A percentile compares a stretch with the other conserved stretches of the same genome.
Evolutionary conservation across 768 basidiomycete species (phyloP).

Genomic region (Leccinum barrowsii): DNA sequence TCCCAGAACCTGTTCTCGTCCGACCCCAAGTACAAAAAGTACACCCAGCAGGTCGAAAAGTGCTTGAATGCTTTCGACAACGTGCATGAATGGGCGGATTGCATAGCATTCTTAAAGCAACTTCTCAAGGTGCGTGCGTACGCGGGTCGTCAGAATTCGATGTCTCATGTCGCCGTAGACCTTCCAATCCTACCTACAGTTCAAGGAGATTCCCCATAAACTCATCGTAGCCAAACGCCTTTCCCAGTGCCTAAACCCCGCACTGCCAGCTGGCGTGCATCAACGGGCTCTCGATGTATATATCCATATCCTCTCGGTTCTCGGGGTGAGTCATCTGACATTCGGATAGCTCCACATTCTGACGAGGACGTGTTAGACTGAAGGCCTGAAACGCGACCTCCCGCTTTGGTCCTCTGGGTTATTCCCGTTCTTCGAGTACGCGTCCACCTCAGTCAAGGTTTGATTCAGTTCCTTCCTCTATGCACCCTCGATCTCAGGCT

Average conservation of each 20-base stretch:
- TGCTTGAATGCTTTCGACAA: constrained; percentile 91
- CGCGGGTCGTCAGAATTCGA: not conserved
- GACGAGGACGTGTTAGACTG: constrained; percentile 49
- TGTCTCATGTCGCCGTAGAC: constrained; percentile 50
- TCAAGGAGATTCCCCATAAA: constrained; percentile 95
- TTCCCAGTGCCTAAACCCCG: constrained; percentile 96
- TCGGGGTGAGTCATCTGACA: constrained; percentile 61
- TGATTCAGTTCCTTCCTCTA: constrained; percentile 11
- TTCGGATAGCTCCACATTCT: constrained; percentile 1
- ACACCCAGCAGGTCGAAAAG: constrained; percentile 87
- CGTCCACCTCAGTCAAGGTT: constrained; percentile 97
- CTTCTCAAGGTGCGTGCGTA: constrained; percentile 68
- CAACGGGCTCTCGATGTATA: constrained; percentile 96
- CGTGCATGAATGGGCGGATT: constrained; percentile 99
- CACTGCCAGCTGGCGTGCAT: constrained; percentile 93
- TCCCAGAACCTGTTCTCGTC: constrained; percentile 57
- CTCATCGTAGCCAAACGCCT: constrained; percentile 92
- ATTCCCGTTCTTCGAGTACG: constrained; percentile 98
- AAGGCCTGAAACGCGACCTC: constrained; percentile 83
- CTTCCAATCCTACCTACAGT: constrained; percentile 89
- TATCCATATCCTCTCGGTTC: constrained; percentile 82
- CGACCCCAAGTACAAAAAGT: constrained; percentile 95
- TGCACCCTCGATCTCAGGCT: not conserved
- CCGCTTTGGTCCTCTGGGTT: constrained; percentile 93
- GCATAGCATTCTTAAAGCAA: constrained; percentile 94